phyloP scores from a whole-genome alignment of 306 rosid genomes.

The Quercus alba region DNA sequence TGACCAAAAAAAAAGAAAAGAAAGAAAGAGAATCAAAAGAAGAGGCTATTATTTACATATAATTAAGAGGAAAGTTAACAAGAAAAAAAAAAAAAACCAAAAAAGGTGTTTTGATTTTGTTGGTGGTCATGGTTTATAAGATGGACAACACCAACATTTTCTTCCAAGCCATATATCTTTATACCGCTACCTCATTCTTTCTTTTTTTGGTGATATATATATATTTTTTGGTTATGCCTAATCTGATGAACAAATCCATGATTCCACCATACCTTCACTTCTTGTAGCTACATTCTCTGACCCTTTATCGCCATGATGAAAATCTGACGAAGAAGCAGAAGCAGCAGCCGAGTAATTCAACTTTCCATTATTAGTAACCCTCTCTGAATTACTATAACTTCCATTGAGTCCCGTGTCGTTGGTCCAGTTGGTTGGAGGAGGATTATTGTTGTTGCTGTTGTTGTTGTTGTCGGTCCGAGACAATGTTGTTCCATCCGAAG shows the following conservation, averaged over 20 bases:
- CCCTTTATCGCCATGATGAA: constrained; percentile 49
- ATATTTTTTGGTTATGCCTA: constrained; percentile 5
- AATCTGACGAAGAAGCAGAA: constrained; percentile 46
- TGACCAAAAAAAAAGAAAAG: constrained; percentile 4
- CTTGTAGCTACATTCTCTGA: constrained; percentile 46
- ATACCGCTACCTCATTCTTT: background rate
- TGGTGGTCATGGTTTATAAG: constrained; percentile 42
- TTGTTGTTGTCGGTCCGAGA: constrained; percentile 15
- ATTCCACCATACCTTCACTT: constrained; percentile 87
- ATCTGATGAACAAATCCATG: constrained; percentile 97
- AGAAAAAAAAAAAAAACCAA: background rate
- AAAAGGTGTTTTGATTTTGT: constrained; percentile 30
- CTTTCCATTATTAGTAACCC: constrained; percentile 28
- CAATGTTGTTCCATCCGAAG: constrained; percentile 27
- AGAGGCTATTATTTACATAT: constrained; percentile 59
- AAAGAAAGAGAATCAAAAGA: background rate
- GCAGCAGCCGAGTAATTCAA: constrained; percentile 32
- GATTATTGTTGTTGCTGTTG: background rate
- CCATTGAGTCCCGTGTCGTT: constrained; percentile 21
- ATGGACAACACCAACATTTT: constrained; percentile 36
- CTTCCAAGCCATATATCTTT: constrained; percentile 34
- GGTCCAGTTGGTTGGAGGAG: constrained; percentile 34
- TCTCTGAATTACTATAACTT: constrained; percentile 20
- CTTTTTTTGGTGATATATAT: constrained; percentile 2
- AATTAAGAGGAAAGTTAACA: constrained; percentile 13